Evolutionary conservation across 495 filamentous ascomycete genomes (phyloP).

Genomic region (Lentithecium fluviatile): DNA sequence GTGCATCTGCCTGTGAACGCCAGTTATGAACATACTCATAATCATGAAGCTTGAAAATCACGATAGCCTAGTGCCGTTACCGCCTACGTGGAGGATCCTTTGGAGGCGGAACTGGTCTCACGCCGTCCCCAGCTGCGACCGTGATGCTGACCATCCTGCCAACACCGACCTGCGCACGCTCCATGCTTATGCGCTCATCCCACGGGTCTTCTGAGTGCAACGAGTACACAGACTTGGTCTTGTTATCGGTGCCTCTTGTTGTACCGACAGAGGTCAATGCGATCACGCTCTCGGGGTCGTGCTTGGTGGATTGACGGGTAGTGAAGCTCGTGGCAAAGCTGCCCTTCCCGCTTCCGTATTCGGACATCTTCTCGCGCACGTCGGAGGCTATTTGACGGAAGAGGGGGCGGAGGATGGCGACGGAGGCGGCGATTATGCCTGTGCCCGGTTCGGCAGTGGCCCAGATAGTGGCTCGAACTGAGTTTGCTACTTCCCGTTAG

Average conservation of each 20-base stretch:
- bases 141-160: neutral
- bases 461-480: constrained; percentile 27
- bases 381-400: constrained; percentile 23
- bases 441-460: constrained; percentile 37
- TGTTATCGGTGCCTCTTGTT: neutral
- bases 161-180: neutral
- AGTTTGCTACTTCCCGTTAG: constrained; percentile 1
- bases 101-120: neutral
- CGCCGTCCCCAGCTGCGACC: neutral
- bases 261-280: neutral
- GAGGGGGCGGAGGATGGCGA: constrained; percentile 36
- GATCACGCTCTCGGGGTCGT: neutral
- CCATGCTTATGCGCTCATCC: neutral
- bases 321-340: neutral
- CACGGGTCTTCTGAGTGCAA: neutral
- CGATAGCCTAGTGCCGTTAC: neutral
- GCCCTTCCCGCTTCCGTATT: neutral
- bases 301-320: neutral
- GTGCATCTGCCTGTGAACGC: too few relatives aligned
- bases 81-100: neutral
- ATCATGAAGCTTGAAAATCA: too few relatives aligned
- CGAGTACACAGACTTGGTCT: neutral
- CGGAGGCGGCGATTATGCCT: constrained; percentile 35
- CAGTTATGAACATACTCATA: too few relatives aligned
- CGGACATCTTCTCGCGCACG: constrained; percentile 12